Conservation (phyloP, 768 basidiomycete genomes). For the Leccinum olivaceopallidum region DNA sequence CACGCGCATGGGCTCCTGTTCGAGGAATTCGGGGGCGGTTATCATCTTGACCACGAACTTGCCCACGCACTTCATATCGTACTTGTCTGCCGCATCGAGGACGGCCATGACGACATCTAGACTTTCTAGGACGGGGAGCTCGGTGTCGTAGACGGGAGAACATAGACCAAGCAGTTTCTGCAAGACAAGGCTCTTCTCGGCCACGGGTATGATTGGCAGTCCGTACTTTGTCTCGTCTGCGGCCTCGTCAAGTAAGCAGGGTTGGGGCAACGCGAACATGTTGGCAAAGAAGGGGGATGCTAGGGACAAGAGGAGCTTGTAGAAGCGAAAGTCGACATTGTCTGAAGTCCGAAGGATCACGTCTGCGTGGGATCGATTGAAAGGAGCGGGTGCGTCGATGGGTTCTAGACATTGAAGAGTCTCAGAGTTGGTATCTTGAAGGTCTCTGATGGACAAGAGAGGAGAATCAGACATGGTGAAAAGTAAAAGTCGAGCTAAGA, state of each 20-base stretch:
- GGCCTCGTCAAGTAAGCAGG: conserved; percentile 29
- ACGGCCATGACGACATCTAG: conserved; percentile 43
- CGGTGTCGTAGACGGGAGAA: conserved; percentile 45
- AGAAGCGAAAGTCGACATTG: conserved; percentile 49
- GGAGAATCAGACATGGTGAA: conserved; percentile 19
- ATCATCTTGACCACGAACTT: conserved; percentile 35
- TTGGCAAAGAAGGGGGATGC: conserved; percentile 59
- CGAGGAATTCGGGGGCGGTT: conserved; percentile 32
- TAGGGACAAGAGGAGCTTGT: conserved; percentile 53
- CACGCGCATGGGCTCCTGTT: conserved; percentile 37
- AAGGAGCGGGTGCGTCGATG: conserved; percentile 39
- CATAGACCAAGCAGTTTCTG: conserved; percentile 46
- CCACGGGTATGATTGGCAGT: conserved; percentile 46
- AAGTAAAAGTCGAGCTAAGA: not conserved
- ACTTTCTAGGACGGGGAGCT: conserved; percentile 35
- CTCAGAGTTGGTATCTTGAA: conserved; percentile 4
- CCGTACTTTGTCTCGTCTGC: conserved; percentile 35
- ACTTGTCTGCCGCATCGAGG: conserved; percentile 49
- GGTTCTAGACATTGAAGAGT: conserved; percentile 9
- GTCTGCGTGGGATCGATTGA: conserved; percentile 50
- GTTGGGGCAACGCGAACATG: conserved; percentile 54
- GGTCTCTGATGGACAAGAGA: conserved; percentile 3
- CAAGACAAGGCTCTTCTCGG: conserved; percentile 46
- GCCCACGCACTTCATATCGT: conserved; percentile 49
- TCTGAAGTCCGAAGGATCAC: conserved; percentile 58